Base-by-base conservation (phyloP, 352 stramenopile genomes). In the Phytopythium montanum region DNA sequence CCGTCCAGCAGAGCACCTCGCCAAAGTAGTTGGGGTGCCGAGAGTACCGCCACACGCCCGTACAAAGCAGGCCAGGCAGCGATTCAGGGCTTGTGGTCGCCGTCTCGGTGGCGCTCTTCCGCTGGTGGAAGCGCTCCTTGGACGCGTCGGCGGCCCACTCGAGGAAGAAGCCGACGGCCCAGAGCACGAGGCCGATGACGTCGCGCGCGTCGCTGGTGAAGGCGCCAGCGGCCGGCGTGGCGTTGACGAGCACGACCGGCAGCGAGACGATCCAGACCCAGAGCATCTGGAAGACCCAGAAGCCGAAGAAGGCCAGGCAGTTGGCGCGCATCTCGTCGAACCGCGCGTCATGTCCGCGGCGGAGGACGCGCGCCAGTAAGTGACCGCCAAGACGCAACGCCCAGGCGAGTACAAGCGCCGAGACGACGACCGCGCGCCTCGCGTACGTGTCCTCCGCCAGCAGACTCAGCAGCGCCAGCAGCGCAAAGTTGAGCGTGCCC, bases 1-100 rank as follows among this genome's bases (percentile, higher is more conserved):
- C 81, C 50, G 81, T 59, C 91, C 91, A 97, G 71, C 92, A 94
- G 33, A 96, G 42, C n/a, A 97, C 92, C 74, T 98, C 93, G 23
- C 89, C 91, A 55, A 96, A 90, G 70, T 97, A 98, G 60, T 97
- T 97, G 0, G 93, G 91, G 73, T 98, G 93, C 21, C 92, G 82
- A 38, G 76, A 95, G 51, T 89, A 95, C n/a, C 68, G 68, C 90
- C 90, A 97, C 28, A 97, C 72, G 21, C 86, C 83, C 5, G 64
- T 75, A 26, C 57, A 64, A 29, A 93, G 71, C 48, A 91, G 63
- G 56, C 74, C 82, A 13, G 26, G 46, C 46, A 28, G 25, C 46
- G 6, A 5, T 6, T 7, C 13, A 7, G 46, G 12, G 14, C 3
- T 21, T 14, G 46, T 23, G 12, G 23, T 5, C 10, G 16, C n/a